phyloP scores from a whole-genome alignment of 306 rosid genomes.

The Fagus crenata region DNA sequence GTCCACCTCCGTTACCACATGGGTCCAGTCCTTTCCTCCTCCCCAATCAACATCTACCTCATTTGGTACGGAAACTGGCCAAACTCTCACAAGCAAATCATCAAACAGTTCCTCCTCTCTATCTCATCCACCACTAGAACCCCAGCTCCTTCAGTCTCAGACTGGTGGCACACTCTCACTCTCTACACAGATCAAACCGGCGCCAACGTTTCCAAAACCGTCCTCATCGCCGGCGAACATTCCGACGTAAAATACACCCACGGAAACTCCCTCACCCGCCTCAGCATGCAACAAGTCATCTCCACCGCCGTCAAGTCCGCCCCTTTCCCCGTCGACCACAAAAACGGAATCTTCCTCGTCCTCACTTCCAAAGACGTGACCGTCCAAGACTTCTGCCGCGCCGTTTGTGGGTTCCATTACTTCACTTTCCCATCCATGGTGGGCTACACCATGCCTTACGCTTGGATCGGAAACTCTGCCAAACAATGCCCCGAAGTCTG shows the following conservation, averaged over 20 bases:
- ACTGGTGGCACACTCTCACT: conserved; percentile 83
- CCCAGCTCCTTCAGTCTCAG: conserved; percentile 70
- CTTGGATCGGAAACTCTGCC: conserved; percentile 91
- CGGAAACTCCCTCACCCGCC: conserved; percentile 64
- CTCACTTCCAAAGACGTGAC: conserved; percentile 67
- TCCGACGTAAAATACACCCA: conserved; percentile 57
- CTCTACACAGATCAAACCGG: conserved; percentile 91
- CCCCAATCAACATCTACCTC: conserved; percentile 77
- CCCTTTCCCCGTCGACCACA: conserved; percentile 78
- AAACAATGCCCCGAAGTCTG: conserved; percentile 91
- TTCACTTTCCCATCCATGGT: conserved; percentile 91
- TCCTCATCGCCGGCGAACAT: conserved; percentile 67
- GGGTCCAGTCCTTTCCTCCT: conserved; percentile 84
- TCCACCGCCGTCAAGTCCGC: conserved; percentile 66
- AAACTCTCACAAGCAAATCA: conserved; percentile 45
- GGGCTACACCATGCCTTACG: conserved; percentile 83
- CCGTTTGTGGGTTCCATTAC: conserved; percentile 92
- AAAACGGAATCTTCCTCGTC: conserved; percentile 72
- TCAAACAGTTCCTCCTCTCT: conserved; percentile 69
- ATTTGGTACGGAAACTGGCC: conserved; percentile 92
- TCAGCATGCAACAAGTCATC: conserved; percentile 71
- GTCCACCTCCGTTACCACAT: conserved; percentile 82
- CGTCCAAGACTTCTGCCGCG: conserved; percentile 83
- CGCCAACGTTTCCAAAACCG: conserved; percentile 71
- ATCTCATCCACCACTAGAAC: conserved; percentile 44